Conservation (phyloP, 1,284 basidiomycete species). For the Anthracocystis walkeri region DNA sequence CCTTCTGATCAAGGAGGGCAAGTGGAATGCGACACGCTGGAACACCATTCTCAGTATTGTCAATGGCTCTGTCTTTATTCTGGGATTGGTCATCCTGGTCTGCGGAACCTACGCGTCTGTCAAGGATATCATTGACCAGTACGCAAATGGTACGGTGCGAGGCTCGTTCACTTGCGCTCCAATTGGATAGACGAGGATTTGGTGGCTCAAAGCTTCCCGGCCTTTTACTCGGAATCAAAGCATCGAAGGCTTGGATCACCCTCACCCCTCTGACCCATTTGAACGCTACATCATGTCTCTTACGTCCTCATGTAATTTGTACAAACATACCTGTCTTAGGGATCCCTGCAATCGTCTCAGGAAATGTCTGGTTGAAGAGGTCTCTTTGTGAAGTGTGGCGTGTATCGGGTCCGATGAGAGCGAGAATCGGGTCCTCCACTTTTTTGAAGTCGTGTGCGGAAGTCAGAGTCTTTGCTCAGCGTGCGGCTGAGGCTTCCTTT, state of each 20-base stretch:
- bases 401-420: conserved; percentile 5
- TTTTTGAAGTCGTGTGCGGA: background rate
- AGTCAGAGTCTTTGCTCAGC: conserved; percentile 17
- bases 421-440: background rate
- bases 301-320: conserved; percentile 20
- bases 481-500: background rate
- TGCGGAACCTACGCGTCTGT: conserved; percentile 52
- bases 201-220: background rate
- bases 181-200: conserved; percentile 15
- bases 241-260: background rate
- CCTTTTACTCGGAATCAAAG: background rate
- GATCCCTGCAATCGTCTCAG: background rate
- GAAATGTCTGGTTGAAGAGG: background rate
- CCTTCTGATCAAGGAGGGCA: conserved; percentile 50
- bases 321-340: conserved; percentile 14
- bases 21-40: conserved; percentile 40
- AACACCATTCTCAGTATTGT: conserved; percentile 47
- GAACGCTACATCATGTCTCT: conserved; percentile 11
- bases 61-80: conserved; percentile 47
- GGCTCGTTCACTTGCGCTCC: conserved; percentile 46
- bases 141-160: conserved; percentile 29
- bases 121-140: conserved; percentile 45
- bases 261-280: background rate
- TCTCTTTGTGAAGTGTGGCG: background rate
- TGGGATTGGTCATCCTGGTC: conserved; percentile 54